Evolutionary conservation across 169 alveolate species (phyloP).

Genomic region (Plasmodium inui): DNA sequence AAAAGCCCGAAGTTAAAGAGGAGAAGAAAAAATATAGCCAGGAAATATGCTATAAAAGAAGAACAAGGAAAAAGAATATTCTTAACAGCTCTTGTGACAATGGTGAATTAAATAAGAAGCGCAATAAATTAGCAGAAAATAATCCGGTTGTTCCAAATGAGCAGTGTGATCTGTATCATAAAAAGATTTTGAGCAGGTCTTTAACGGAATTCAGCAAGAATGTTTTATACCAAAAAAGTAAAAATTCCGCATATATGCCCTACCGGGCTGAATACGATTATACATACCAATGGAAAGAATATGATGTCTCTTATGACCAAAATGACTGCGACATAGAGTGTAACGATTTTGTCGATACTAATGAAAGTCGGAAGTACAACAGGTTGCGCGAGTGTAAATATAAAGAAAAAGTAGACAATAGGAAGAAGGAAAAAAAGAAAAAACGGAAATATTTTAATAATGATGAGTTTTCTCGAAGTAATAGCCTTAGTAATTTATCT

Average conservation of each 20-base stretch:
- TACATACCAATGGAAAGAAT: background rate
- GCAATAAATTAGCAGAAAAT: background rate
- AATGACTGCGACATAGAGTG: background rate
- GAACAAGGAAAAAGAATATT: constrained; percentile 3
- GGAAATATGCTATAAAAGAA: constrained; percentile 3
- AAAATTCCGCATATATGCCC: background rate
- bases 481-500: constrained; percentile 1
- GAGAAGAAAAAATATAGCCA: background rate
- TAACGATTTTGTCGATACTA: background rate
- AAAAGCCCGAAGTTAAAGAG: constrained; percentile 14
- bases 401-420: background rate
- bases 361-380: constrained; percentile 8
- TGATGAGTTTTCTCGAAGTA: background rate
- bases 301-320: constrained; percentile 4
- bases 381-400: background rate
- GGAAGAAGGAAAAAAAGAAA: background rate
- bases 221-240: background rate
- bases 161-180: constrained; percentile 2
- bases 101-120: background rate
- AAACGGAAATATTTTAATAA: background rate
- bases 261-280: background rate
- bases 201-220: background rate
- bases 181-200: background rate
- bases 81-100: background rate
- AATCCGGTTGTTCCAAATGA: background rate